Percentiles rank a stretch among this genome's conserved stretches.
These are phyloP conservation scores for Punica granatum DNA, from an alignment of 345 rosid species.

Conservation along the genomic window DNA sequence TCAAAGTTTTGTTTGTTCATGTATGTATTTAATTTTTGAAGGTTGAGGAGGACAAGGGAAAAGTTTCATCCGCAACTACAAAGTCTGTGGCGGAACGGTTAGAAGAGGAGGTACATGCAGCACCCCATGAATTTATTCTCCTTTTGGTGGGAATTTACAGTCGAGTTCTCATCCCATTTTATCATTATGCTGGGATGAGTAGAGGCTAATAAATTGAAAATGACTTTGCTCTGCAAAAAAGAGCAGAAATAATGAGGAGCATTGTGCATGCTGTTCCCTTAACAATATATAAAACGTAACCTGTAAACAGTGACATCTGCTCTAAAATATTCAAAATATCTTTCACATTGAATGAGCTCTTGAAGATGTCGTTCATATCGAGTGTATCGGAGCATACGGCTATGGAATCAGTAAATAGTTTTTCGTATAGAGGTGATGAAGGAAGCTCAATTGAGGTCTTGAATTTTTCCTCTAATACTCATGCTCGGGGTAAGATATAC, in stretches of 20 bases:
- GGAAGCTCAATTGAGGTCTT: not conserved
- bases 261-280: not conserved
- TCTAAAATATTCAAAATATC: not conserved
- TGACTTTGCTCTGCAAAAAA: not conserved
- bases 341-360: not conserved
- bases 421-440: not conserved
- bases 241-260: not conserved
- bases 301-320: not conserved
- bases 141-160: not conserved
- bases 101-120: slow-evolving; percentile 68
- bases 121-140: slow-evolving; percentile 3
- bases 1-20: slow-evolving; percentile 4
- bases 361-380: too few species aligned
- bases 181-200: not conserved
- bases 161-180: not conserved
- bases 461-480: not conserved
- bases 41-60: slow-evolving; percentile 72
- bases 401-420: not conserved
- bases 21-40: slow-evolving; percentile 15
- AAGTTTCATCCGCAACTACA: slow-evolving; percentile 45
- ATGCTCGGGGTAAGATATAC: not conserved
- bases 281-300: not conserved
- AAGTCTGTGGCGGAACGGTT: slow-evolving; percentile 66
- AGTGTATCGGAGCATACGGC: too few species aligned
- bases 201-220: not conserved